A percentile compares a stretch with the other conserved stretches of the same genome.
phyloP scores from a whole-genome alignment of 2,329 filamentous ascomycete genomes.

The Albifimbria verrucaria region DNA sequence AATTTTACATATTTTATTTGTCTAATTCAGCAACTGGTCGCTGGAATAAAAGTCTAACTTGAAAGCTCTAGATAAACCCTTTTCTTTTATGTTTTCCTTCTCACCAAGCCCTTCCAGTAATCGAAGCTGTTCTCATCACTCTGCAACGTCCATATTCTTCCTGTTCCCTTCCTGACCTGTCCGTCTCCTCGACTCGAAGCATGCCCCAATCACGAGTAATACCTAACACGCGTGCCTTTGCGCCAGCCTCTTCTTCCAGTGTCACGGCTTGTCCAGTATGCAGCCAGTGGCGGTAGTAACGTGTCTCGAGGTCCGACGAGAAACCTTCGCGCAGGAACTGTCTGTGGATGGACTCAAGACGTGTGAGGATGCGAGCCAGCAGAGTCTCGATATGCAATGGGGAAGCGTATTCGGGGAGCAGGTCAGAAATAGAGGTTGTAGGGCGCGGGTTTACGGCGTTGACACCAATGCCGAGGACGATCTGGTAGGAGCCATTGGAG shows the following conservation, averaged over 20 bases:
- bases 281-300: slow-evolving; percentile 83
- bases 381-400: slow-evolving; percentile 74
- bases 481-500: slow-evolving; percentile 70
- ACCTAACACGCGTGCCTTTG: slow-evolving; percentile 73
- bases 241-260: slow-evolving; percentile 76
- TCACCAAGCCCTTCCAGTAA: slow-evolving; percentile 86
- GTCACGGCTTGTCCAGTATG: slow-evolving; percentile 72
- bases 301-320: slow-evolving; percentile 64
- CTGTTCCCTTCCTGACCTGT: slow-evolving; percentile 70
- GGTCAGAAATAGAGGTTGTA: slow-evolving; percentile 79
- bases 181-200: slow-evolving; percentile 78
- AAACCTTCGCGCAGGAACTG: slow-evolving; percentile 76
- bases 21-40: not conserved
- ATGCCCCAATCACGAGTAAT: slow-evolving; percentile 92
- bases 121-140: slow-evolving; percentile 99
- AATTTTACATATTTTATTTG: no score
- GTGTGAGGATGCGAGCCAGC: slow-evolving; percentile 74
- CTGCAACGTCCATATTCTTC: slow-evolving; percentile 78
- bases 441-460: slow-evolving; percentile 83
- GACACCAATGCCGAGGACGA: slow-evolving; percentile 81
- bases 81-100: slow-evolving; percentile 53
- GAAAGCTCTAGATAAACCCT: no score
- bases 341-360: slow-evolving; percentile 73
- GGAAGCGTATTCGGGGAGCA: slow-evolving; percentile 51
- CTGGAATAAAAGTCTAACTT: not conserved